phyloP scores from a whole-genome alignment of 441 rosid genomes.

The Croton laevigatus region DNA sequence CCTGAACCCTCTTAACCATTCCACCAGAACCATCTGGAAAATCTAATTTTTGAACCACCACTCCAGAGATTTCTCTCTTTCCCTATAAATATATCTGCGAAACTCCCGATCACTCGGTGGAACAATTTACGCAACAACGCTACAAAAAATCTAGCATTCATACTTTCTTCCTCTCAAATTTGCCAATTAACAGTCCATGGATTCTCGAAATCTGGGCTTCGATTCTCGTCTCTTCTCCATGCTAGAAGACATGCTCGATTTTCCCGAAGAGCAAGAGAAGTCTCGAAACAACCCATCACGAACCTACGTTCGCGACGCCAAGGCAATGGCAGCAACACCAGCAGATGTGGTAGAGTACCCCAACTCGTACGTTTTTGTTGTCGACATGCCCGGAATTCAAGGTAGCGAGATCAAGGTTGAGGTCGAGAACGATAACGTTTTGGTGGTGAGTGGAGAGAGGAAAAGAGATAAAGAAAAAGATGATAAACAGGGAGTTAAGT shows the following conservation, averaged over 20 bases:
- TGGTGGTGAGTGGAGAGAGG: slow-evolving; percentile 51
- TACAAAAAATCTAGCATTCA: no score
- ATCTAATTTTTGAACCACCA: no score
- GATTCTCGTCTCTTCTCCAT: neutral
- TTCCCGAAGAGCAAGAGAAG: slow-evolving; percentile 19
- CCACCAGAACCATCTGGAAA: no score
- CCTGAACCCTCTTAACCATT: no score
- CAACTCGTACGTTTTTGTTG: slow-evolving; percentile 41
- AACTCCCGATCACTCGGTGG: no score
- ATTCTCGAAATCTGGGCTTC: neutral
- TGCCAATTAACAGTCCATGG: neutral
- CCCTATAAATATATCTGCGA: neutral
- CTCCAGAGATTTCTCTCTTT: neutral
- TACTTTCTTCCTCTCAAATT: no score
- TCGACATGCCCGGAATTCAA: slow-evolving; percentile 65
- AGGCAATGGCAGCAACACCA: slow-evolving; percentile 60
- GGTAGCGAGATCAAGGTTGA: slow-evolving; percentile 51
- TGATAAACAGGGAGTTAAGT: slow-evolving; percentile 61
- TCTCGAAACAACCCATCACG: slow-evolving; percentile 33
- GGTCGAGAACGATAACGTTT: slow-evolving; percentile 54
- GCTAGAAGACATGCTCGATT: neutral
- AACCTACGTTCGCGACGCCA: slow-evolving; percentile 46
- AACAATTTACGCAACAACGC: no score
- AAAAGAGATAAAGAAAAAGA: slow-evolving; percentile 41
- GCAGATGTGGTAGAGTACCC: slow-evolving; percentile 56